Evolutionary conservation across 331 rosid species (phyloP), one percentile per base, ranked within the genome.

Genomic region (Arachis monticola): DNA sequence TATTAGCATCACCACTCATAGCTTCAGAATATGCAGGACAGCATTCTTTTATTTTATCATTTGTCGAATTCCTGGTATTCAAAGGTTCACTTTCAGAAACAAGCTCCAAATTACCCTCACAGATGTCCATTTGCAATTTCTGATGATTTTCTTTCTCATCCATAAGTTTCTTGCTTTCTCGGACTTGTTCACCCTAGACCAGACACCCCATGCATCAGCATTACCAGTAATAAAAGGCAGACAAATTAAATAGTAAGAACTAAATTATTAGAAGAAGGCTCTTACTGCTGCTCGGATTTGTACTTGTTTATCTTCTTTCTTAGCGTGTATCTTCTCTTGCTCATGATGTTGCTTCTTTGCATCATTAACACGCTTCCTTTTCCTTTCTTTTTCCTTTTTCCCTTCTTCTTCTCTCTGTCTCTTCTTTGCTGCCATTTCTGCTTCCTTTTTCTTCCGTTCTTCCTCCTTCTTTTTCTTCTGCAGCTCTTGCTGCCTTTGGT

Each of bases 401-500:
- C 88, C 97, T 58, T 87, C 97, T 58, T 83, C 97, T 82, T 87
- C 99, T 83, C 98, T 87, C 60, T 81, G 92, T 79, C 98, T 88
- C 87, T 95, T 95, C 88, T 73, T 92, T 64, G 88, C 84, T 48
- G 89, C 92, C 77, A 87, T 80, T 75, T 86, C 90, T 7, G 87
- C 89, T 73, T 86, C 96, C 53, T 79, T 88, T 82, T 87, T 91
- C 87, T 87, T 92, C 31, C 88, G 78, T 67, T 83, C 98, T 75
- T 85, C 92, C 82, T 90, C 96, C 65, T 89, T 86, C 71, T 40
- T 86, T 83, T 83, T 90, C 82, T 75, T 94, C 81, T 87, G 91
- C 86, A 85, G 57, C 80, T 85, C 96, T 83, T 79, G 13, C 76
- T 78, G 92, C 85, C 69, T 88, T 66, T 84, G 31, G 75, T 88